Conservation (phyloP, 164 flowering plant species). For the Piper betle region DNA sequence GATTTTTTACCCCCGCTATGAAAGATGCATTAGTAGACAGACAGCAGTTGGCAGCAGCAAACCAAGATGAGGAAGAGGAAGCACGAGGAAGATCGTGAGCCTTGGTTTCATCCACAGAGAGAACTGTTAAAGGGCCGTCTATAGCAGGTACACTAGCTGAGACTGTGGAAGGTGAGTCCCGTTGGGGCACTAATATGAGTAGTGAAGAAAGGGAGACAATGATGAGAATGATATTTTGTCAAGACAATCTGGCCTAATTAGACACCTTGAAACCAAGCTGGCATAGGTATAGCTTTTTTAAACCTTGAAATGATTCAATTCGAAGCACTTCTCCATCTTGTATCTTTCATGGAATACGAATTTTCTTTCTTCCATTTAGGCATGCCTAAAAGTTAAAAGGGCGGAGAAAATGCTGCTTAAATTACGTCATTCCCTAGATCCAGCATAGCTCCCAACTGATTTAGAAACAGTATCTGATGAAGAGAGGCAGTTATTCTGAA, state of each 20-base stretch:
- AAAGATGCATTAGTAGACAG: conserved; percentile 41
- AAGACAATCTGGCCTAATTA: conserved; percentile 48
- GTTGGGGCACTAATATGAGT: conserved; percentile 56
- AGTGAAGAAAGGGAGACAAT: conserved; percentile 46
- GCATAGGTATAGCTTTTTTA: conserved; percentile 33
- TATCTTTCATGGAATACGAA: background rate
- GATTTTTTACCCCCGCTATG: conserved; percentile 63
- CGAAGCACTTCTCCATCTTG: background rate
- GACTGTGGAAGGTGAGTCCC: conserved; percentile 66
- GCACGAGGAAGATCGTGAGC: conserved; percentile 38
- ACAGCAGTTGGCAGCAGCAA: conserved; percentile 27
- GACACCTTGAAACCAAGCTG: conserved; percentile 54
- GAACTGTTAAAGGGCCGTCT: conserved; percentile 27
- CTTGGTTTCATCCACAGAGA: conserved; percentile 21
- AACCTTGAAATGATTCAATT: conserved; percentile 1
- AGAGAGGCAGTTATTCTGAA: conserved; percentile 75
- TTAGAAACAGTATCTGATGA: conserved; percentile 76
- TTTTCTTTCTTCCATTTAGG: conserved; percentile 23
- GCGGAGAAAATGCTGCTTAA: conserved; percentile 63
- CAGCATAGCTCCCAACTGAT: conserved; percentile 66
- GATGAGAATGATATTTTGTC: conserved; percentile 45
- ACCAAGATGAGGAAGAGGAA: conserved; percentile 64
- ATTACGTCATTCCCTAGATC: conserved; percentile 49
- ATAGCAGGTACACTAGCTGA: conserved; percentile 91
- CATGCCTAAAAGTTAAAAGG: conserved; percentile 45